Evolutionary conservation across 495 filamentous ascomycete species (phyloP), one percentile per base, ranked within the genome.

Genomic region (Penicillium malachiteum): DNA sequence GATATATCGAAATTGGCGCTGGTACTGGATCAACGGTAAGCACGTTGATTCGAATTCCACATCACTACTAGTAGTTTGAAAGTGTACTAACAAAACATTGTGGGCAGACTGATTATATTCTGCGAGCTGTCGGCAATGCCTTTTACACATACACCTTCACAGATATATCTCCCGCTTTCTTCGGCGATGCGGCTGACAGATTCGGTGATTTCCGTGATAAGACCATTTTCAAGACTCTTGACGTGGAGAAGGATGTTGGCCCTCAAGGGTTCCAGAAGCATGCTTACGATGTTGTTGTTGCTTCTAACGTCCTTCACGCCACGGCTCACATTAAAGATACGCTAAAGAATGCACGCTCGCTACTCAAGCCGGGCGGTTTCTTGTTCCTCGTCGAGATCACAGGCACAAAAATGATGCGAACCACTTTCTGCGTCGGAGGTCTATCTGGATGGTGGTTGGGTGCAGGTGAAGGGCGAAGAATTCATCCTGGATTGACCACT

Each of bases 151-250:
- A 45, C 42, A 45, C 42, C 13, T 45, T 26, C 42, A 45, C 42
- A 2, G 42, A 85, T 54, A 71, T 82, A 13, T 80, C 76, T 0
- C 16, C 42, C 7, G 74, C 60, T 4, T 45, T 45, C 16, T 45
- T 45, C 21, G 16, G 8, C 1, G 42, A 18, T 8, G 42, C 42
- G 2, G 42, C 14, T 1, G 42, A 45, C 1, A 13, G 39, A 0
- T 62, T 72, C 34, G 16, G 30, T 1, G 54, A 37, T 8, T 39
- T 60, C 12, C 26, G 5, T 0, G 50, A 68, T 13, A 61, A 62
- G 31, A 70, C 82, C 62, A 57, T 40, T 2, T 84, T 72, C 66
- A 72, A 77, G 54, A 41, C 52, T 0, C 54, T 81, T 7, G 44
- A 47, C 21, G 7, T 47, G 5, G 44, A 47, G 31, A 47, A 47